These are phyloP conservation scores for Trichocomaceae sp. DNA, from an alignment of 2,329 filamentous ascomycete genomes.

Conservation along the genomic window DNA sequence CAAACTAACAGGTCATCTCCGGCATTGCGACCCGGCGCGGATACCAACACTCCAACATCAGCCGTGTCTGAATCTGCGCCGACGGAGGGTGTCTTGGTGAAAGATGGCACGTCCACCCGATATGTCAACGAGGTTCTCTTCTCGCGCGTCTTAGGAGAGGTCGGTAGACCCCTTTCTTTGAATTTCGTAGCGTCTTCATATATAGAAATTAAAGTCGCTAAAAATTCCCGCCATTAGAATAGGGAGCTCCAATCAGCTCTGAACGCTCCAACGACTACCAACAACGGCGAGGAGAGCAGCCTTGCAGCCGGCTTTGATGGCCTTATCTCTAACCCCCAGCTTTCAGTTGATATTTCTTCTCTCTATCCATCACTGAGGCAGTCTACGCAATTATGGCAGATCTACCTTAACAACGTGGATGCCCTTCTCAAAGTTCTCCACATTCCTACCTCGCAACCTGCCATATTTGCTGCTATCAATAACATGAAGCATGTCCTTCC, in stretches of 20 bases:
- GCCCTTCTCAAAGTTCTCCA: constrained; percentile 19
- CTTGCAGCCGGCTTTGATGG: constrained; percentile 4
- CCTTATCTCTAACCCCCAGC: constrained; percentile 9
- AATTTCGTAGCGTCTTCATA: too few species aligned
- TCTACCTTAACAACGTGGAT: constrained; percentile 19
- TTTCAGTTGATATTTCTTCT: neutral
- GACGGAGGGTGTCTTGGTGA: constrained; percentile 18
- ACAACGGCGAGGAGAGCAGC: too few species aligned
- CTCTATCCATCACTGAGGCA: constrained; percentile 12
- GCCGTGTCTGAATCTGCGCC: neutral
- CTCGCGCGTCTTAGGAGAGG: constrained; percentile 22
- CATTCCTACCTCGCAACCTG: constrained; percentile 16
- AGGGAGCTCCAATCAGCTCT: constrained; percentile 20
- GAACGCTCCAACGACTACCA: too few species aligned
- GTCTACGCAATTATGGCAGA: constrained; percentile 17
- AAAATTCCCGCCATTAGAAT: constrained; percentile 10
- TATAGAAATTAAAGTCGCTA: too few species aligned
- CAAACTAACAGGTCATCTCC: too few species aligned
- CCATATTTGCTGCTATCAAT: constrained; percentile 19
- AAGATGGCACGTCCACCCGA: constrained; percentile 18
- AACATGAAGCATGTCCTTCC: neutral
- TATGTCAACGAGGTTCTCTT: constrained; percentile 27
- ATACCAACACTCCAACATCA: too few species aligned
- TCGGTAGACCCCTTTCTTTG: too few species aligned
- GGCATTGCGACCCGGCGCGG: too few species aligned